Percentiles rank a stretch among this genome's conserved stretches.
Evolutionary conservation across 345 rosid genomes (phyloP).

Genomic region (Excoecaria cochinchinensis): DNA sequence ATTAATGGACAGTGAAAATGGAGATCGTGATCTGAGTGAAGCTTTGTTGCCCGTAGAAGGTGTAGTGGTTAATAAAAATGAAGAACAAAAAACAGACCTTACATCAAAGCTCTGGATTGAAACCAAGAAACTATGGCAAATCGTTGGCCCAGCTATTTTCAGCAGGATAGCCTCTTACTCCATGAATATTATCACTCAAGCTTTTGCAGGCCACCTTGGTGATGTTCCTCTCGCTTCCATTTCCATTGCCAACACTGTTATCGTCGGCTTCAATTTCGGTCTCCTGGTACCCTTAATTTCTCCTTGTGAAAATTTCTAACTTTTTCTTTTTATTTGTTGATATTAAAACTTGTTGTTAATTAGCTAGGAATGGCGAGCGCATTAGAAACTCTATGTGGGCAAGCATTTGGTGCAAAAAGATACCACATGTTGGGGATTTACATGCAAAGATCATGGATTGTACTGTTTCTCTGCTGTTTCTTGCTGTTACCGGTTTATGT

Average conservation of each 20-base stretch:
- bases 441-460: conserved; percentile 74
- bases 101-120: conserved; percentile 23
- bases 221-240: conserved; percentile 62
- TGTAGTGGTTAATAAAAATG: neutral
- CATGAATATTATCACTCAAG: conserved; percentile 55
- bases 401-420: conserved; percentile 67
- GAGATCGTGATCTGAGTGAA: conserved; percentile 5
- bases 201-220: conserved; percentile 66
- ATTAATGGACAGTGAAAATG: neutral
- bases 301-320: neutral
- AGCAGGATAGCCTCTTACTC: conserved; percentile 48
- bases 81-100: neutral
- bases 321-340: neutral
- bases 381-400: conserved; percentile 69
- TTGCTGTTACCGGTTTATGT: conserved; percentile 51
- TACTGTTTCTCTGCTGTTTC: conserved; percentile 43
- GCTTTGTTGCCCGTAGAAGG: neutral
- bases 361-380: conserved; percentile 84
- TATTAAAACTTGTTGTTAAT: neutral
- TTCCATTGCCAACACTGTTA: conserved; percentile 60
- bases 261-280: conserved; percentile 65
- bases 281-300: conserved; percentile 41
- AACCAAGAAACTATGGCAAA: conserved; percentile 54
- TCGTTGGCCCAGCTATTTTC: conserved; percentile 65
- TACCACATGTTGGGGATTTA: conserved; percentile 63